Percentiles rank a stretch among this genome's conserved stretches.
Evolutionary conservation across 2,329 filamentous ascomycete genomes (phyloP).

Genomic region (Arthrinium puccinioides): DNA sequence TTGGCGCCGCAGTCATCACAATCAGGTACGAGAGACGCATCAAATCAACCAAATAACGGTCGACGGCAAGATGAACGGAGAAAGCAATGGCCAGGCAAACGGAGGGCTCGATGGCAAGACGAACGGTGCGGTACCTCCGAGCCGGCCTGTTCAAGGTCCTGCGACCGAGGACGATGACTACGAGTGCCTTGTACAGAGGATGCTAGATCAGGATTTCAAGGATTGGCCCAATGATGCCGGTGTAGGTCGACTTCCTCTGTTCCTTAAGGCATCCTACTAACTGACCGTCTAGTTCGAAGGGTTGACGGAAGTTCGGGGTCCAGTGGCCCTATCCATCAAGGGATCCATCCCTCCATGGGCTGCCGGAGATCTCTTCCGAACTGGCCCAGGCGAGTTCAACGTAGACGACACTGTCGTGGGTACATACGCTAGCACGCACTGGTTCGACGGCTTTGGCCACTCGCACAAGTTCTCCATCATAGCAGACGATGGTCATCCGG

Average conservation of each 20-base stretch:
- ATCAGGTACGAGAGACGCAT: no score
- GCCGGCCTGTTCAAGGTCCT: no score
- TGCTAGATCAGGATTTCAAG: slow-evolving; percentile 16
- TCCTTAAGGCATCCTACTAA: not conserved
- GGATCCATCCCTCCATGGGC: slow-evolving; percentile 66
- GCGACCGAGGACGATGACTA: slow-evolving; percentile 14
- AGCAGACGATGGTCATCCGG: slow-evolving; percentile 17
- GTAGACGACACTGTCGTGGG: slow-evolving; percentile 51
- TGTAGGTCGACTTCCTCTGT: slow-evolving; percentile 23
- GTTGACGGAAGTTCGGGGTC: slow-evolving; percentile 56
- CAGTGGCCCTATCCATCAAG: slow-evolving; percentile 54
- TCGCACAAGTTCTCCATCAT: slow-evolving; percentile 67
- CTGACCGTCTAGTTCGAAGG: slow-evolving; percentile 52
- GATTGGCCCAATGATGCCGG: slow-evolving; percentile 46
- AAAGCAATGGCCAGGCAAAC: no score
- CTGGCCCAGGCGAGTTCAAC: slow-evolving; percentile 61
- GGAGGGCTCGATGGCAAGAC: no score
- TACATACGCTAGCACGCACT: slow-evolving; percentile 60
- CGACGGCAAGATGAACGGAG: no score
- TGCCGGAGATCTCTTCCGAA: slow-evolving; percentile 66
- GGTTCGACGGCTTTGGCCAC: slow-evolving; percentile 74
- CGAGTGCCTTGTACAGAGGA: slow-evolving; percentile 9
- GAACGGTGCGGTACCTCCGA: no score
- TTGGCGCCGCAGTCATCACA: no score
- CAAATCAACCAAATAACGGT: no score